These are phyloP conservation scores for Selaginella moellendorffii DNA, from an alignment of 75 land plant species.

Conservation along the genomic window DNA sequence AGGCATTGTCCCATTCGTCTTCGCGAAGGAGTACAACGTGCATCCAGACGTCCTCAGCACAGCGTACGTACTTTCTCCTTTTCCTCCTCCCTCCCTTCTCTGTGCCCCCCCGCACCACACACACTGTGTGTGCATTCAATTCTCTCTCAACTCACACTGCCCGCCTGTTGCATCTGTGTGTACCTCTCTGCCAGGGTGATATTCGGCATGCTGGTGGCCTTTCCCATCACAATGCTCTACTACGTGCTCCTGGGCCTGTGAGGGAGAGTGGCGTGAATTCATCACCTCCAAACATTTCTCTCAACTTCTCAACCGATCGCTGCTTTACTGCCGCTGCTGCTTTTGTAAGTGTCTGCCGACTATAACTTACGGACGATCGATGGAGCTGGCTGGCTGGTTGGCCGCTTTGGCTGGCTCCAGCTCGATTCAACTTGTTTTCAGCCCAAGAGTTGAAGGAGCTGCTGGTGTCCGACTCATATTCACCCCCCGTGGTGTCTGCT, in stretches of 20 bases:
- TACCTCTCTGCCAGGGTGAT: constrained; percentile 3
- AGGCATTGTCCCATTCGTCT: constrained; percentile 6
- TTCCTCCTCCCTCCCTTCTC: background rate
- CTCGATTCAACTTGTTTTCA: too few relatives aligned
- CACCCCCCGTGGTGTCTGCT: too few relatives aligned
- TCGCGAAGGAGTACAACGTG: constrained; percentile 11
- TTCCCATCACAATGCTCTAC: constrained; percentile 2
- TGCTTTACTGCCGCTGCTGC: too few relatives aligned
- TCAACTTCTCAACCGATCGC: too few relatives aligned
- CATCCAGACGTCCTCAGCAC: constrained; percentile 6
- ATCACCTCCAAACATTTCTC: too few relatives aligned
- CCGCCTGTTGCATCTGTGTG: background rate
- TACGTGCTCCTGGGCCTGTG: constrained; percentile 5
- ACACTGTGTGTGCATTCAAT: background rate
- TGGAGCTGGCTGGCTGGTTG: too few relatives aligned
- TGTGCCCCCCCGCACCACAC: background rate
- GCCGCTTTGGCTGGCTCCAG: too few relatives aligned
- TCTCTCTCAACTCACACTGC: background rate
- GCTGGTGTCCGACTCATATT: too few relatives aligned
- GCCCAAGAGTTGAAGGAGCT: too few relatives aligned
- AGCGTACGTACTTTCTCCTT: background rate
- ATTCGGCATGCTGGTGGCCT: constrained; percentile 1
- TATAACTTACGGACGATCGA: too few relatives aligned
- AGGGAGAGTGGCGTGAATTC: too few relatives aligned
- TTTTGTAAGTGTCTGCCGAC: too few relatives aligned